These are phyloP conservation scores for Rhodotorula kratochvilovae DNA, from an alignment of 768 basidiomycete genomes.

Conservation along the genomic window DNA sequence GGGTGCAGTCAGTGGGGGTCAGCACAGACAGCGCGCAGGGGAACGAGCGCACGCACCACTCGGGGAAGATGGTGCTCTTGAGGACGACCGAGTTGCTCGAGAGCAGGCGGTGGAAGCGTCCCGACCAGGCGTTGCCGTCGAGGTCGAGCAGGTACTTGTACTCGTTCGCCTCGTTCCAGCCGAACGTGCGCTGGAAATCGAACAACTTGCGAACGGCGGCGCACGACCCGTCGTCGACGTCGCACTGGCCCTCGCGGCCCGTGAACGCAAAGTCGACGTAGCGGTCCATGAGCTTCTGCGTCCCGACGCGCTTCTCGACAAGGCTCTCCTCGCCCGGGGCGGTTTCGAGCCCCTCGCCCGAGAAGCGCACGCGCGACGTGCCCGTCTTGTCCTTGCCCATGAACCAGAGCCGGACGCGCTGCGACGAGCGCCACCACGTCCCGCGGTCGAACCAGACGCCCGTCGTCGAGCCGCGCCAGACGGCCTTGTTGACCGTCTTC, in stretches of 20 bases:
- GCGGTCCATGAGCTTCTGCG: conserved; percentile 59
- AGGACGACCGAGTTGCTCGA: conserved; percentile 49
- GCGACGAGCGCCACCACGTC: conserved; percentile 55
- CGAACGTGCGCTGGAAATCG: conserved; percentile 66
- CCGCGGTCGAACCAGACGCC: conserved; percentile 59
- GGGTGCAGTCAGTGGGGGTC: conserved; percentile 53
- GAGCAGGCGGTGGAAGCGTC: conserved; percentile 43
- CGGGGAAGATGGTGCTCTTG: conserved; percentile 47
- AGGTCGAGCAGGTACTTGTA: conserved; percentile 87
- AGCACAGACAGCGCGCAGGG: conserved; percentile 1
- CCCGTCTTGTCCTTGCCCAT: conserved; percentile 42
- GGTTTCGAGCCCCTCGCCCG: conserved; percentile 28
- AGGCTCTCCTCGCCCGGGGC: conserved; percentile 26
- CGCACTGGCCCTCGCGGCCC: conserved; percentile 65
- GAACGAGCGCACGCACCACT: conserved; percentile 47
- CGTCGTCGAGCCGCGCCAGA: conserved; percentile 96
- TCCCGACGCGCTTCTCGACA: conserved; percentile 33
- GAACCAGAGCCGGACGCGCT: conserved; percentile 52
- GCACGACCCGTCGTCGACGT: conserved; percentile 62
- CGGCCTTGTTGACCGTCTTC: conserved; percentile 69
- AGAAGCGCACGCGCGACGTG: conserved; percentile 31
- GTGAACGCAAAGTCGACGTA: conserved; percentile 87
- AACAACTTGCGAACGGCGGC: conserved; percentile 46
- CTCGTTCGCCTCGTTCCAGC: conserved; percentile 80
- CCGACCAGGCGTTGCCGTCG: conserved; percentile 61